Evolutionary conservation across 202 grass and related monocot species (phyloP).

Genomic region (Eragrostis tef): DNA sequence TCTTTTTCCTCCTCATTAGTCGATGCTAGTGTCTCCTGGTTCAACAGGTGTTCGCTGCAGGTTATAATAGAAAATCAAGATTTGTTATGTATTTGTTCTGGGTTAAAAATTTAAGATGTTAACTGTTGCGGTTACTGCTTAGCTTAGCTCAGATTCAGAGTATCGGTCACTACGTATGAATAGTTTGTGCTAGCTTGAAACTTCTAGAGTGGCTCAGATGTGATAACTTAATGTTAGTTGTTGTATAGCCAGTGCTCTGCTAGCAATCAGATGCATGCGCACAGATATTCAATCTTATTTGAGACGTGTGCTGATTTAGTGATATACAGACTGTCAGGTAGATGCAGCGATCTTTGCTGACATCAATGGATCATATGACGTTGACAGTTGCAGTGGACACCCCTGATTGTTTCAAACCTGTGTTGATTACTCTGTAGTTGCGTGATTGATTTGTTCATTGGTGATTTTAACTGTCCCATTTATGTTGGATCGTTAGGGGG

Average conservation of each 20-base stretch:
- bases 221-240: neutral
- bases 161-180: too few relatives aligned
- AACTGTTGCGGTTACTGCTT: neutral
- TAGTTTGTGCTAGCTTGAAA: neutral
- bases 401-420: neutral
- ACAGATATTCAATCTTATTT: neutral
- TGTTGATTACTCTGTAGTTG: neutral
- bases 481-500: constrained; percentile 51
- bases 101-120: too few relatives aligned
- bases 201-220: neutral
- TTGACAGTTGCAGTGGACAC: neutral
- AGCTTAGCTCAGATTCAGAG: neutral
- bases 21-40: neutral
- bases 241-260: neutral
- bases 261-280: neutral
- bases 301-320: neutral
- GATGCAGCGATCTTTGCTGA: neutral
- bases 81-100: neutral
- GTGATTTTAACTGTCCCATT: neutral
- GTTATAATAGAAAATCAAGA: neutral
- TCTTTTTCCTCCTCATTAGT: neutral
- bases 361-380: neutral
- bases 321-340: neutral
- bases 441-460: constrained; percentile 1
- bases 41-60: neutral